These are phyloP conservation scores for Fusarium sp. DNA, from an alignment of 2,329 filamentous ascomycete species.

Conservation along the genomic window DNA sequence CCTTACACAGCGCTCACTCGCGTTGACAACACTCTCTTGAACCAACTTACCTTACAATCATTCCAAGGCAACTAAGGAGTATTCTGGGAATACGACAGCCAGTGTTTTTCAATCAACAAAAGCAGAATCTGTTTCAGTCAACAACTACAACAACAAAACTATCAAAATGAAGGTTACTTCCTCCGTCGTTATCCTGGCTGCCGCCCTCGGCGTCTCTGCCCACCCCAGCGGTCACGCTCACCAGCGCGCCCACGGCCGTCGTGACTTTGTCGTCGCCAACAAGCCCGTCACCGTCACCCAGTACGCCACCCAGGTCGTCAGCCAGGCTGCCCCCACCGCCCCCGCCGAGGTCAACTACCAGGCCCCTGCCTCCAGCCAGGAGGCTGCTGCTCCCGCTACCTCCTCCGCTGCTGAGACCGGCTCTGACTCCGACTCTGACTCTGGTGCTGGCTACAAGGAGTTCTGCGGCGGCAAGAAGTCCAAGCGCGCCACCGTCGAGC, in stretches of 20 bases:
- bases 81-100: constrained; percentile 39
- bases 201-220: constrained; percentile 56
- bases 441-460: constrained; percentile 39
- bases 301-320: constrained; percentile 36
- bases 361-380: neutral
- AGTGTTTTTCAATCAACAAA: constrained; percentile 11
- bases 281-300: constrained; percentile 47
- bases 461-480: constrained; percentile 52
- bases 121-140: constrained; percentile 12
- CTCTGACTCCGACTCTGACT: constrained; percentile 24
- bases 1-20: constrained; percentile 38
- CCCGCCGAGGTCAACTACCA: constrained; percentile 4
- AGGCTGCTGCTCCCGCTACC: constrained; percentile 2
- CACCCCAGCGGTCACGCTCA: constrained; percentile 55
- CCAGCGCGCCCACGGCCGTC: constrained; percentile 48
- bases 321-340: constrained; percentile 6
- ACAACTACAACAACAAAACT: constrained; percentile 18
- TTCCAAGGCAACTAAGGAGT: constrained; percentile 39
- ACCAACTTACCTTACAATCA: constrained; percentile 36
- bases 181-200: constrained; percentile 51
- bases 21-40: constrained; percentile 43
- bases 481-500: constrained; percentile 60
- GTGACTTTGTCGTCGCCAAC: constrained; percentile 50
- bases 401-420: constrained; percentile 10
- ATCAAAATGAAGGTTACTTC: constrained; percentile 57